Evolutionary conservation across 2,329 filamentous ascomycete genomes (phyloP).

Genomic region (Verticillium albo-atrum): DNA sequence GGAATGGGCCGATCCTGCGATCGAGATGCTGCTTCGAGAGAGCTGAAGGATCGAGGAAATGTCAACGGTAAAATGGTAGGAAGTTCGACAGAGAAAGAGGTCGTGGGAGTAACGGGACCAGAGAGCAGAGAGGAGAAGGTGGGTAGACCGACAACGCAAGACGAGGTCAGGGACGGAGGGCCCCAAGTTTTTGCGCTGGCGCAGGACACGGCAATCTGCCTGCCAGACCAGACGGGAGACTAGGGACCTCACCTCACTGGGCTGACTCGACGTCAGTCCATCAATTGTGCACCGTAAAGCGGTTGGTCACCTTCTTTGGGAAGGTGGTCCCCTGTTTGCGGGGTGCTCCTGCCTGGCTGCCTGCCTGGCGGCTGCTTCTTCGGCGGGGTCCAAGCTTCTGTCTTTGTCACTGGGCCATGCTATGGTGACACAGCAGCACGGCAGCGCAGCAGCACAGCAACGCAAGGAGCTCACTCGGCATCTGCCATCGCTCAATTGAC

Average conservation of each 20-base stretch:
- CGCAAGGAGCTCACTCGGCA: too few relatives aligned
- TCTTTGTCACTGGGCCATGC: neutral
- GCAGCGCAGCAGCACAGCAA: neutral
- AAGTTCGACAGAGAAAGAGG: neutral
- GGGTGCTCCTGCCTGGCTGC: neutral
- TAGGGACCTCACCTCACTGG: neutral
- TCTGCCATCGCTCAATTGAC: too few relatives aligned
- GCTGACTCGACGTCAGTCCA: neutral
- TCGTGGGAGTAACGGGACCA: constrained; percentile 1
- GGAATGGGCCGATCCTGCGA: neutral
- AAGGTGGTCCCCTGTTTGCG: neutral
- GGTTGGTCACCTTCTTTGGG: neutral
- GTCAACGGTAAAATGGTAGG: neutral
- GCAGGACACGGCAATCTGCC: neutral
- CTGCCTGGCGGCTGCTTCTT: neutral
- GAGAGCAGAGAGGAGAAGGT: neutral
- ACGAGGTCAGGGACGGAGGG: neutral
- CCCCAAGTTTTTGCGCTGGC: neutral
- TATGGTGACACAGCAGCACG: neutral
- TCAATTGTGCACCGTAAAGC: neutral
- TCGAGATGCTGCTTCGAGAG: neutral
- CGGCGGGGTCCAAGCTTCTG: neutral
- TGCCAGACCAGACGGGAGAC: neutral
- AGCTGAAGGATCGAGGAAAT: neutral
- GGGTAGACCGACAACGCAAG: neutral